Base-by-base conservation (phyloP, 495 filamentous ascomycete genomes). In the Chaetomium tenue region DNA sequence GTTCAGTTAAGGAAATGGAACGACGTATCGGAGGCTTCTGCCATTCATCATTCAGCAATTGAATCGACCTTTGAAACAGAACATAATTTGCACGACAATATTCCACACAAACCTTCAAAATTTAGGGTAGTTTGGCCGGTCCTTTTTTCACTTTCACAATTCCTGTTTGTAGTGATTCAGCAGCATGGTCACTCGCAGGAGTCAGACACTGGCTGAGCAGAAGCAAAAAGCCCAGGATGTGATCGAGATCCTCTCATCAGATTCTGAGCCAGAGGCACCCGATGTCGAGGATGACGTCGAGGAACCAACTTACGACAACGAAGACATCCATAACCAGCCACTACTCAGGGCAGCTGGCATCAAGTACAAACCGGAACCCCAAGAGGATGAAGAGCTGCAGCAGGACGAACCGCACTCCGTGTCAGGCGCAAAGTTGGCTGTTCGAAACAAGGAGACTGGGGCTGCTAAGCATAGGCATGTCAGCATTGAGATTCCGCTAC, bases 401-500 rank as follows among this genome's bases (percentile, higher is more conserved):
- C 61, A 26, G 30, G 60, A 70, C 3, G 12, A 15, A 4, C 22
- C 59, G 25, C 15, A 33, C 1, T 60, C 65, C 9, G 23, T 62
- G 51, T 25, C 48, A 16, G 42, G 57, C 37, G 44, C 65, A 67
- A 73, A 71, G 54, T 18, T 73, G 50, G 39, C 71, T 18, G 59
- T 71, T 5, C 71, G 69, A 28, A 56, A 56, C 20, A 70, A 58
- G 51, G 65, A 68, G 9, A 66, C 66, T 2, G 65, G 66, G 30
- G 68, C 71, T 23, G 55, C 37, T 1, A 67, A 63, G 48, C 69
- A 67, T 52, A 71, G 61, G 25, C 72, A 70, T 40, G 71, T 74
- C 69, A 71, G 64, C 60, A 71, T 74, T 22, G 72, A 74, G 69
- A 73, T 74, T 18, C 67, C 66, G n/a, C 37, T 73, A 0, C 64